Conservation (phyloP, 1,284 basidiomycete genomes). For the Tilletia caries region DNA sequence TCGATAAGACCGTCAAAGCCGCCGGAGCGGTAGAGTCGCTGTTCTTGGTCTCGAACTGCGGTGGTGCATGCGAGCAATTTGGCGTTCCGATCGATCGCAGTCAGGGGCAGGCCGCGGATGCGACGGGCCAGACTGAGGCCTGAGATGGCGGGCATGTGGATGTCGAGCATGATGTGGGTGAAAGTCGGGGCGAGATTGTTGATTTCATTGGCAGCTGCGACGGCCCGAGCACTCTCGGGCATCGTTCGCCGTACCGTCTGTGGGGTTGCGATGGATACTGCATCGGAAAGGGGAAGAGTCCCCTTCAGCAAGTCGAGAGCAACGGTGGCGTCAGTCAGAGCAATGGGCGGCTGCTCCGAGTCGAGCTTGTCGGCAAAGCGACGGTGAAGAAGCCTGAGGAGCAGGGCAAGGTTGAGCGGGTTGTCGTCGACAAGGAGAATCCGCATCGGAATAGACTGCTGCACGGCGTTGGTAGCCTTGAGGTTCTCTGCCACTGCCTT, state of each 20-base stretch:
- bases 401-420: constrained; percentile 33
- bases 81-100: neutral
- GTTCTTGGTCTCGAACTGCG: neutral
- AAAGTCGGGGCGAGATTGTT: neutral
- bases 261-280: neutral
- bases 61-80: constrained; percentile 9
- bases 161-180: constrained; percentile 14
- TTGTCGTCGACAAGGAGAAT: constrained; percentile 47
- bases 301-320: constrained; percentile 7
- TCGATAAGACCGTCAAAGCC: constrained; percentile 12
- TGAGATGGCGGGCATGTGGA: constrained; percentile 10
- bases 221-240: neutral
- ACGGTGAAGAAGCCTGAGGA: constrained; percentile 4
- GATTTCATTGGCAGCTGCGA: neutral
- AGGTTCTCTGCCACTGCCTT: neutral
- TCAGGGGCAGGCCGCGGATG: neutral
- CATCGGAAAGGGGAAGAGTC: neutral
- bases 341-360: neutral
- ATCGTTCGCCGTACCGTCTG: neutral
- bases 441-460: constrained; percentile 19
- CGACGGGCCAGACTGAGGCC: constrained; percentile 10
- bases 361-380: constrained; percentile 5
- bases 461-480: neutral
- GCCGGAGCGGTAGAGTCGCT: neutral
- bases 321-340: constrained; percentile 7